A percentile compares a stretch with the other conserved stretches of the same genome.
Evolutionary conservation across 2,329 filamentous ascomycete genomes (phyloP).

Genomic region (Seiridium unicorne): DNA sequence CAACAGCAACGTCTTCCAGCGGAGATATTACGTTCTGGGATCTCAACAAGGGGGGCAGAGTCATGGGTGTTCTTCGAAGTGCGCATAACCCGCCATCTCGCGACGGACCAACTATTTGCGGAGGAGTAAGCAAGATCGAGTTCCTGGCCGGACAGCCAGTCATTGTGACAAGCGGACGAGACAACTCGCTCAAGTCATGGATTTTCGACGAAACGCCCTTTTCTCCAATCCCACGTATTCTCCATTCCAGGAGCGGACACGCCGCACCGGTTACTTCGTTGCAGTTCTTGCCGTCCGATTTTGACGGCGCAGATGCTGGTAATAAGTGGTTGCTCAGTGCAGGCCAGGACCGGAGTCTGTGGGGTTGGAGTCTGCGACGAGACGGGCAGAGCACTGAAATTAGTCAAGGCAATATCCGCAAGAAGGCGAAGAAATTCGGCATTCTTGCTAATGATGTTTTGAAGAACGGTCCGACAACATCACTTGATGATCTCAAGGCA

Average conservation of each 20-base stretch:
- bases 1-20: constrained; percentile 73
- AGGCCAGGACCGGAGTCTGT: constrained; percentile 85
- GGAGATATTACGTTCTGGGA: constrained; percentile 98
- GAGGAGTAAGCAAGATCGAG: constrained; percentile 83
- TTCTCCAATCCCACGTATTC: constrained; percentile 77
- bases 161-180: constrained; percentile 83
- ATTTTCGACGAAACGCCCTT: constrained; percentile 94
- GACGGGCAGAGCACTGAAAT: constrained; percentile 93
- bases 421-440: constrained; percentile 87
- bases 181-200: constrained; percentile 95
- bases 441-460: constrained; percentile 59
- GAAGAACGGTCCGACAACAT: constrained; percentile 59
- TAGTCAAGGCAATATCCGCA: constrained; percentile 84
- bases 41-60: constrained; percentile 81
- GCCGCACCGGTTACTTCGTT: constrained; percentile 81
- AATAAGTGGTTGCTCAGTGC: constrained; percentile 95
- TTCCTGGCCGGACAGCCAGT: constrained; percentile 89
- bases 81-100: constrained; percentile 77
- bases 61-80: constrained; percentile 81
- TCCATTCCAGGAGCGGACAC: constrained; percentile 87
- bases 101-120: constrained; percentile 55
- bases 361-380: constrained; percentile 92
- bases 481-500: constrained; percentile 77
- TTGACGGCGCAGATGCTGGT: constrained; percentile 81
- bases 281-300: constrained; percentile 81